Evolutionary conservation across 345 rosid species (phyloP), one percentile per base, ranked within the genome.

Genomic region (Pistacia integerrima): DNA sequence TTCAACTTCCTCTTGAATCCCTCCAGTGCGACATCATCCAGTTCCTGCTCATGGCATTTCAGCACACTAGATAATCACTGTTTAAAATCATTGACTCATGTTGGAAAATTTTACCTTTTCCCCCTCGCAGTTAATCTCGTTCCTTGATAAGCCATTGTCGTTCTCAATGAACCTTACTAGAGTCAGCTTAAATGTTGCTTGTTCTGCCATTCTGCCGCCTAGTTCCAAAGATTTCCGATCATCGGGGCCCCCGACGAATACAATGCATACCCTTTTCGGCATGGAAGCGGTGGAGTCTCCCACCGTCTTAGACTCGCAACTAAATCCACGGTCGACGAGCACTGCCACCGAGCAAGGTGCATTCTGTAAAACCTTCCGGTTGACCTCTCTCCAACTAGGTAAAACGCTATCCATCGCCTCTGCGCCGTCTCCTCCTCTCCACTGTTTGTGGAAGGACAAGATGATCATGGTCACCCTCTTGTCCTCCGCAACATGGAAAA

Each of bases 331-430:
- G 73, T 87, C 83, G 18, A 87, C 66, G 2, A 85, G 79, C 33
- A 85, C 57, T 1, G 83, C 88, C 9, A 87, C 86, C 0, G 87
- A 80, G 62, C 87, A 85, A 0, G 84, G 77, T 17, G 88, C 83
- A 4, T 5, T 64, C 7, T 61, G 64, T 2, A 85, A 66, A 41
- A 87, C 90, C 51, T 58, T 80, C 63, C 66, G 78, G 33, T 83
- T 83, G 14, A 87, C 83, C 46, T 25, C 66, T 38, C 66, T 76
- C 85, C 84, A 82, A 13, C 72, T 69, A 49, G 56, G 61, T 7
- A 78, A 80, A 5, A 64, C 49, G 13, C 57, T 77, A 71, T 80
- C 75, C 17, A 68, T 48, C 1, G 59, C 38, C 22, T 72, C 76
- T 10, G 75, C 77, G 1, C 79, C 81, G 1, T 51, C 82, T 18